phyloP scores from a whole-genome alignment of 2,329 filamentous ascomycete species.

The Ophiostoma australiae region DNA sequence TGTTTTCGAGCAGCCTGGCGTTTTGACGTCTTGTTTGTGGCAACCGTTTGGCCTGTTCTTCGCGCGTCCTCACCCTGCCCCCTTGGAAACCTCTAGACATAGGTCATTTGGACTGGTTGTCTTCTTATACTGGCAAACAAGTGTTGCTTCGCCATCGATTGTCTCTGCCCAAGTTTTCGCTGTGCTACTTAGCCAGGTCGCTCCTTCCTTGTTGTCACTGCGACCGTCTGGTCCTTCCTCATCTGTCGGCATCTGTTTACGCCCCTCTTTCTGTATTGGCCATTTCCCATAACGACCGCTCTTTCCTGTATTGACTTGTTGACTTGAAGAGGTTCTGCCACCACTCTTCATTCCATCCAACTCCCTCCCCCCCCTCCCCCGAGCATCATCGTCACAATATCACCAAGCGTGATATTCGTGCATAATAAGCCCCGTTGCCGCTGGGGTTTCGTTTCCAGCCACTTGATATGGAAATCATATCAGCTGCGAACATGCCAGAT shows the following conservation, averaged over 20 bases:
- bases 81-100: background rate
- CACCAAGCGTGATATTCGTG: conserved; percentile 1
- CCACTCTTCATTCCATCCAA: background rate
- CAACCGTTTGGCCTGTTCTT: background rate
- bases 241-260: background rate
- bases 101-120: background rate
- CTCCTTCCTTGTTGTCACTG: background rate
- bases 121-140: background rate
- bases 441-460: background rate
- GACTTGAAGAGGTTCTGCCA: background rate
- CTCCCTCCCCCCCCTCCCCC: background rate
- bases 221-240: background rate
- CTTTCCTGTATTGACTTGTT: background rate
- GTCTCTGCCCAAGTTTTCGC: background rate
- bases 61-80: background rate
- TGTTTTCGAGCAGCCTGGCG: background rate
- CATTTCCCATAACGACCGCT: background rate
- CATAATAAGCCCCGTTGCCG: background rate
- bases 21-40: background rate
- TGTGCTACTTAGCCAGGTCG: background rate
- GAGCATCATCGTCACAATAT: background rate
- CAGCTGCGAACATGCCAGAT: background rate
- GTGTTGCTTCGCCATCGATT: background rate
- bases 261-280: background rate
- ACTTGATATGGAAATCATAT: conserved; percentile 1